Evolutionary conservation across 768 basidiomycete species (phyloP), one percentile per base, ranked within the genome.

Genomic region (Suillus brevipes): DNA sequence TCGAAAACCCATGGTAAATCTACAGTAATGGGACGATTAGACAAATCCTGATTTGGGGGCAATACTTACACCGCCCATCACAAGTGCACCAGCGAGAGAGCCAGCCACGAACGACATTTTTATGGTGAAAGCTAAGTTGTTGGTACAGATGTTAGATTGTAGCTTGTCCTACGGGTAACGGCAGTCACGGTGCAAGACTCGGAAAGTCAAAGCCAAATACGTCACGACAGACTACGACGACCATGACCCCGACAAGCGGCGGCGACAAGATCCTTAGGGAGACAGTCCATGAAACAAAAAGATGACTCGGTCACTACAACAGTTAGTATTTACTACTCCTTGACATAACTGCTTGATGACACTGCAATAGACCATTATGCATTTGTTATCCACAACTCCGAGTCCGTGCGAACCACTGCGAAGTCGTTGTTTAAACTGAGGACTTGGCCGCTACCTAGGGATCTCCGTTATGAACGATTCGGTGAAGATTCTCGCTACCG

Each of bases 1-100:
- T 86, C 3, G 88, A 89, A 72, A 90, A 87, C 28, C 87, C 89
- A 74, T 90, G 90, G 76, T 90, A 90, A 6, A 89, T 80, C 88
- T 88, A 66, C 13, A 62, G 37, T 28, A 25, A 23, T 31, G 43
- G 60, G 34, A 45, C 40, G 13, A 28, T 56, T 49, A 28, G 36
- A 56, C 16, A 20, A 20, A 40, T 57, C 20, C 40, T 31, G 36
- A 28, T 49, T 52, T 28, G 10, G 38, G 28, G 40, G 50, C 16
- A 31, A 56, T 45, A 64, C 78, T 71, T 74, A 87, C 89, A 67
- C 89, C 89, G 62, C 89, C 88, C 42, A 88, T 89, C 60, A 85
- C 83, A 50, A 90, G 78, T 40, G 87, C 87, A 34, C 89, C 89
- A 42, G 89, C 87, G n/a, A 89, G 74, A n/a, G 88, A 86, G 34